Base-by-base conservation (phyloP, 768 basidiomycete genomes). In the Serendipita vermifera region DNA sequence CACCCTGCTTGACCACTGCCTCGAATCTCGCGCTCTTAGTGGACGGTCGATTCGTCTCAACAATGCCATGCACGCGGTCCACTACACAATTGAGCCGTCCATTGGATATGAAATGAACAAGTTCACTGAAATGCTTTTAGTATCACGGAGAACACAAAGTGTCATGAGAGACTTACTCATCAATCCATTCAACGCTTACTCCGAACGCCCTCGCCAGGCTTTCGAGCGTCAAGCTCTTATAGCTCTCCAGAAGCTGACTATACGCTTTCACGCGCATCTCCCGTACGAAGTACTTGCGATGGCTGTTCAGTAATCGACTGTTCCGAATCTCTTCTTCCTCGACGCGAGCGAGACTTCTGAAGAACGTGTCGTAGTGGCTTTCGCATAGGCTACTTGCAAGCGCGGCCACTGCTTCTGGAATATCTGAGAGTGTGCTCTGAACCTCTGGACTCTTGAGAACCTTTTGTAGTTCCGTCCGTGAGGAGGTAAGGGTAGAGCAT, bases 261-360 rank as follows among this genome's bases (percentile, higher is more conserved):
- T 96, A 98, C 0, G 93, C 92, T 17, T 86, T 80, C 61, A 98
- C 91, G 32, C 96, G 83, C 88, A 97, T 91, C 69, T 97, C 94
- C 57, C 94, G 84, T 29, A 92, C 77, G 67, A 96, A 97, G 72
- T 75, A 94, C 5, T 87, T 80, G 0, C 89, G 77, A 67, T 98
- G 96, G 0, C 84, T 86, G 1, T 82, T 77, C 43, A 98, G 78
- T 58, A 92, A 71, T 38, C 88, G 86, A 29, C 46, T 51, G 9
- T 20, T 51, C 9, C 46, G 46, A 26, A 51, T 9, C 46, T 51
- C 46, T n/a, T 51, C 46, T 29, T 51, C 46, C 22, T 15, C 46
- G 5, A 51, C 46, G 20, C 17, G n/a, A 7, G 46, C 46, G 7
- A 51, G 22, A 29, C 46, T 51, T 22, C 46, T 69, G 68, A 97